Evolutionary conservation across 2,329 filamentous ascomycete species (phyloP), one percentile per base, ranked within the genome.

Genomic region (Alternaria conjuncta): DNA sequence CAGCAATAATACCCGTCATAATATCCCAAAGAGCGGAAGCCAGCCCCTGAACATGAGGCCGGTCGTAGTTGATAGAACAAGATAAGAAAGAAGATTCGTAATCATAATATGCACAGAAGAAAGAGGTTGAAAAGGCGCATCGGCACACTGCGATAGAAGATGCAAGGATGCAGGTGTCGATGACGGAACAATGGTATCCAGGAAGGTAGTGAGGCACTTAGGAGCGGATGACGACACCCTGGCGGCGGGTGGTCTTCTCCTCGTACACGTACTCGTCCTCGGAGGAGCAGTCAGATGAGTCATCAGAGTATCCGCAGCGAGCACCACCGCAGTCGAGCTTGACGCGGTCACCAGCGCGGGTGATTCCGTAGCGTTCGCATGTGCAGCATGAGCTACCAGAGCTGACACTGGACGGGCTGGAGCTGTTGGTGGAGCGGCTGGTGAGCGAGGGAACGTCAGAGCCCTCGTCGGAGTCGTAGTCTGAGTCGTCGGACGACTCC

Each of bases 281-380:
- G 73, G 87, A 91, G 71, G 89, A 93, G 85, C 90, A 93, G 60
- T 88, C 87, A 57, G 84, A 87, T 67, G 86, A 87, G 65, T 91
- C 89, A 75, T 92, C 90, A 69, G 87, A 88, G 83, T 92, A 96
- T 76, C 93, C 92, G 83, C 95, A 97, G 79, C 93, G 90, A 66
- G 89, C 86, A 72, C 95, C 95, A 73, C 94, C 94, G 78, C 95
- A 98, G 88, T 97, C 94, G 81, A 97, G 89, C 88, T 95, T 96
- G 87, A 98, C 92, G 76, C 94, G 90, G 82, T 96, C 92, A 78
- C 94, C 94, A 81, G 91, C 90, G 83, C 94, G 92, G 69, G 94
- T 97, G 85, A 98, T 97, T 74, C 94, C 95, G 85, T 96, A 97
- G 84, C 94, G 92, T 82, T 97, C 93, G 84, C 95, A 98, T 69